Base-by-base conservation (phyloP, 1,139 yeast species). In the Hemisphaericaspora subhashii region DNA sequence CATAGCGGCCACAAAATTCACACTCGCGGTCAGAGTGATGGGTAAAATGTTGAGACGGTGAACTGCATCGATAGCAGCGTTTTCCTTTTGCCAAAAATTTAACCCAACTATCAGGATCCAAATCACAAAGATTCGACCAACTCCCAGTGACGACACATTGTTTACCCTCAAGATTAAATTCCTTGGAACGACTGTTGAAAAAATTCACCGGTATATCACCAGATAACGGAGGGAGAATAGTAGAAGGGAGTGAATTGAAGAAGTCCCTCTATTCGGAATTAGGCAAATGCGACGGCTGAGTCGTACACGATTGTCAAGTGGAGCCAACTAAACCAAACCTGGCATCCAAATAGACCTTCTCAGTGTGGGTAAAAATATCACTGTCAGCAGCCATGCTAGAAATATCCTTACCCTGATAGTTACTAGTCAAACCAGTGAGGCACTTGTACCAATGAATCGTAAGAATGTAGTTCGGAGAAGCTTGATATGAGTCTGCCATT, bases 11-110 rank as follows among this genome's bases (percentile, higher is more conserved):
- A n/a, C n/a, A n/a, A n/a, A n/a, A n/a, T n/a, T n/a, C n/a, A n/a
- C n/a, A n/a, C n/a, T n/a, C n/a, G n/a, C n/a, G n/a, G n/a, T n/a
- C n/a, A n/a, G n/a, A n/a, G n/a, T n/a, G n/a, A n/a, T n/a, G n/a
- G n/a, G n/a, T n/a, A n/a, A n/a, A n/a, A n/a, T 57, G 55, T 21
- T 21, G 23, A 9, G 59, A 47, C 10, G 55, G 53, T 16, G 54
- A 51, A n/a, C n/a, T n/a, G n/a, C n/a, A 10, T 57, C 43, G 16
- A 36, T 37, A 71, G 46, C 4, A 51, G 38, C 8, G 51, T 39
- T 6, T 21, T 3, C 11, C 11, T 11, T 9, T 9, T 9, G 8
- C 8, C 8, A 21, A 21, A 11, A 21, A 21, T 11, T 9, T 9
- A 9, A 9, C 23, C 23, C 23, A 21, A 9, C 11, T 9, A 4